These are phyloP conservation scores for Penicillium thymicola DNA, from an alignment of 2,329 filamentous ascomycete genomes.

Conservation along the genomic window DNA sequence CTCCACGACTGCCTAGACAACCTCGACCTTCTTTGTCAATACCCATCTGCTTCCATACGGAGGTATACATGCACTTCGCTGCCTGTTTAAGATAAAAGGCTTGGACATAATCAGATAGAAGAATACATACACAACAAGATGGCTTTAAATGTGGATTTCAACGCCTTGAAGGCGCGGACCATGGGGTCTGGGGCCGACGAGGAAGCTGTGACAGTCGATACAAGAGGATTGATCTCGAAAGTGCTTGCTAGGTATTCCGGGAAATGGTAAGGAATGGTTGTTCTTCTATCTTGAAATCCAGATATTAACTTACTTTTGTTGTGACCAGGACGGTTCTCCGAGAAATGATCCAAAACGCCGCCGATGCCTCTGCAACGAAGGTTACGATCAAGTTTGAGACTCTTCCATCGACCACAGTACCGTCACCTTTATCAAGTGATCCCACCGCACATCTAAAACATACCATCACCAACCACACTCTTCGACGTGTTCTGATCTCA, in stretches of 20 bases:
- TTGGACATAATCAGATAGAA: neutral
- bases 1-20: neutral
- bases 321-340: constrained; percentile 60
- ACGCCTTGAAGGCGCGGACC: constrained; percentile 77
- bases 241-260: constrained; percentile 94
- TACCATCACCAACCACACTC: constrained; percentile 76
- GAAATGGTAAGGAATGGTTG: constrained; percentile 68
- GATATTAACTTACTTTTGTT: constrained; percentile 13
- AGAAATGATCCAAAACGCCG: constrained; percentile 97
- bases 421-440: constrained; percentile 63
- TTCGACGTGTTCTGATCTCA: constrained; percentile 82
- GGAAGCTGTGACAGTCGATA: constrained; percentile 97
- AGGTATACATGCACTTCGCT: neutral
- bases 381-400: constrained; percentile 94
- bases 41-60: neutral
- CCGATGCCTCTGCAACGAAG: constrained; percentile 85
- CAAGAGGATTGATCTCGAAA: constrained; percentile 93
- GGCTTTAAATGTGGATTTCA: constrained; percentile 66
- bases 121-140: constrained; percentile 42
- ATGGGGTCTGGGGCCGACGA: constrained; percentile 84
- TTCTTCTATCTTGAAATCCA: neutral
- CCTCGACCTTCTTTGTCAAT: neutral
- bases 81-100: neutral
- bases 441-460: constrained; percentile 75
- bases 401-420: constrained; percentile 72